Conservation (phyloP, 192 early-diverging fungal species). For the Geranomyces michiganensis region DNA sequence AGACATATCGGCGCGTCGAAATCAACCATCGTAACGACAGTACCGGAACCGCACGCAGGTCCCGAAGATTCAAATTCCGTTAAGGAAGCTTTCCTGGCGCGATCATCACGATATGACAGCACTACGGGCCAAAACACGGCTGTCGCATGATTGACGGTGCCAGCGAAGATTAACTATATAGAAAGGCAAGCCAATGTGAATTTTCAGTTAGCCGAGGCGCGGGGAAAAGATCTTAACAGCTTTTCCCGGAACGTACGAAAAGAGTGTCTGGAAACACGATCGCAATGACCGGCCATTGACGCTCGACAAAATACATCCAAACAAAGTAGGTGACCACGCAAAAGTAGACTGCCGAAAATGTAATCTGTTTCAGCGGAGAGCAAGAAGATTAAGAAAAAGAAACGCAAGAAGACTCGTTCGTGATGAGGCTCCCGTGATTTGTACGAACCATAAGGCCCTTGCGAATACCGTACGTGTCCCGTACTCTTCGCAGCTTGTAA, state of each 20-base stretch:
- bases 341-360: neutral
- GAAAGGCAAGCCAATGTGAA: neutral
- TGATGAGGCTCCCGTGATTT: too few species aligned
- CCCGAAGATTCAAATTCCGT: neutral
- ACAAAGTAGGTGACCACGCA: neutral
- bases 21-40: neutral
- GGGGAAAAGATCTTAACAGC: neutral
- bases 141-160: constrained; percentile 8
- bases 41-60: neutral
- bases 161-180: neutral
- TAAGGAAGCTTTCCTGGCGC: neutral
- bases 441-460: neutral
- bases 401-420: too few species aligned
- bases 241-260: neutral
- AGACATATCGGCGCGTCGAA: neutral
- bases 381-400: too few species aligned
- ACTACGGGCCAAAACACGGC: neutral
- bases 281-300: neutral
- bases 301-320: constrained; percentile 11
- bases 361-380: too few species aligned
- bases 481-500: constrained; percentile 5
- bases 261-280: constrained; percentile 8
- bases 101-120: neutral
- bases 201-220: neutral
- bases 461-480: neutral